These are phyloP conservation scores for Teratosphaeria viscida DNA, from an alignment of 2,329 filamentous ascomycete genomes.

Conservation along the genomic window DNA sequence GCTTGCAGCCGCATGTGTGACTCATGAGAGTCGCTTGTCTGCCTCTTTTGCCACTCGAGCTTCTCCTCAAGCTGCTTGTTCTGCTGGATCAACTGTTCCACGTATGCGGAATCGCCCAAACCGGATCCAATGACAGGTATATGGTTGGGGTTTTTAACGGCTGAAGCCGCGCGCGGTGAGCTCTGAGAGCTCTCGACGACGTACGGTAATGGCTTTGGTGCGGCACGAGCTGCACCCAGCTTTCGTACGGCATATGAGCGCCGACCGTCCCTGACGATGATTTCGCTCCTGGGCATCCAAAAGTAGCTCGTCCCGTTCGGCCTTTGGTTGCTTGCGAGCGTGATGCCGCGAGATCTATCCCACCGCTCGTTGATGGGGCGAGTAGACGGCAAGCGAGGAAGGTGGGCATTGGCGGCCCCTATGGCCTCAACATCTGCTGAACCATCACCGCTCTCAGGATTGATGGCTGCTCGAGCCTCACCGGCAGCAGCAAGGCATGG, in stretches of 20 bases:
- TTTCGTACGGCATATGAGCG: neutral
- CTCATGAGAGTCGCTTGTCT: neutral
- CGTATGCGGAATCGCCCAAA: neutral
- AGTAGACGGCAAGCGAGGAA: conserved; percentile 13
- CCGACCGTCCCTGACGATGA: neutral
- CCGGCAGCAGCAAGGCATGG: neutral
- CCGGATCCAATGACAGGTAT: neutral
- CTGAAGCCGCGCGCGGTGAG: neutral
- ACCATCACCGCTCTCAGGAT: neutral
- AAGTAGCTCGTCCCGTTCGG: neutral
- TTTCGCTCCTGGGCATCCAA: neutral
- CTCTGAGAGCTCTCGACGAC: neutral
- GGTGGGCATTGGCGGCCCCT: neutral
- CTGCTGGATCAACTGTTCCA: neutral
- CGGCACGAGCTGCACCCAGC: neutral
- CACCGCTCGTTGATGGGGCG: conserved; percentile 19
- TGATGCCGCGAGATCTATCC: conserved; percentile 20
- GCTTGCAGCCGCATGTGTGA: neutral
- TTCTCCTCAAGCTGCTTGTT: neutral
- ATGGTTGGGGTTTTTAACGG: neutral
- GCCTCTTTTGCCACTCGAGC: neutral
- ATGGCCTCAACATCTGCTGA: neutral
- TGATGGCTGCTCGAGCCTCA: neutral
- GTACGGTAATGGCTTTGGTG: neutral
- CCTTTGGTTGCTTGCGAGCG: conserved; percentile 4